phyloP scores from a whole-genome alignment of 768 basidiomycete genomes.

The Brasilioporus rufonigricans region DNA sequence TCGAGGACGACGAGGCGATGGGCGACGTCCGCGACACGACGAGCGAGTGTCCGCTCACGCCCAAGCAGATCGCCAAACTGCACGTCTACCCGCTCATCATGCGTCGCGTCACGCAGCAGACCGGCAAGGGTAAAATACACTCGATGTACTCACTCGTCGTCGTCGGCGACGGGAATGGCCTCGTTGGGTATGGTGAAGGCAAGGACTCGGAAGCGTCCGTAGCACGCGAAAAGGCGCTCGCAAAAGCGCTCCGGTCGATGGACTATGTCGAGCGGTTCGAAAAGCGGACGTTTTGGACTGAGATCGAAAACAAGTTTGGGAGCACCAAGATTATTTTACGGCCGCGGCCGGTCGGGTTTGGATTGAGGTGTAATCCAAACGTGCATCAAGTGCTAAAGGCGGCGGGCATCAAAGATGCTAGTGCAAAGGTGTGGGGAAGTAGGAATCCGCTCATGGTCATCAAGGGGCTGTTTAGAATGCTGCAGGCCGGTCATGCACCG shows the following conservation, averaged over 20 bases:
- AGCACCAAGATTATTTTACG: slow-evolving; percentile 78
- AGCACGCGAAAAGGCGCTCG: slow-evolving; percentile 58
- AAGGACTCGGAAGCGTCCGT: slow-evolving; percentile 59
- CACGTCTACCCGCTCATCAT: slow-evolving; percentile 41
- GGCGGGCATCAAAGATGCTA: slow-evolving; percentile 92
- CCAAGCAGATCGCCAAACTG: slow-evolving; percentile 30
- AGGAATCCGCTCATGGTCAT: slow-evolving; percentile 74
- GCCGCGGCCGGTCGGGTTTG: slow-evolving; percentile 86
- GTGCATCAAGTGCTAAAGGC: slow-evolving; percentile 89
- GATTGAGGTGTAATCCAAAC: slow-evolving; percentile 83
- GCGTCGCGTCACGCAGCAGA: slow-evolving; percentile 80
- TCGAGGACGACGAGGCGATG: slow-evolving; percentile 21
- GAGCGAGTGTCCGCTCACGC: slow-evolving; percentile 16
- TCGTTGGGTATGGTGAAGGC: slow-evolving; percentile 81
- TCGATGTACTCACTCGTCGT: slow-evolving; percentile 62
- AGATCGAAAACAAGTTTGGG: slow-evolving; percentile 82
- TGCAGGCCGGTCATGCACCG: slow-evolving; percentile 83
- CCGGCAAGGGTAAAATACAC: slow-evolving; percentile 87
- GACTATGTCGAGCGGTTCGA: slow-evolving; percentile 96
- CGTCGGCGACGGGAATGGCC: slow-evolving; percentile 79
- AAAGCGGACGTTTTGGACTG: slow-evolving; percentile 91
- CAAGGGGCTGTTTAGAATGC: slow-evolving; percentile 78
- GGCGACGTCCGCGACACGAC: slow-evolving; percentile 15
- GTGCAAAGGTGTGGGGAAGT: slow-evolving; percentile 94
- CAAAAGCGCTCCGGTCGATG: slow-evolving; percentile 79